Evolutionary conservation across 2,329 filamentous ascomycete species (phyloP), one percentile per base, ranked within the genome.

Genomic region (Fusarium nanum): DNA sequence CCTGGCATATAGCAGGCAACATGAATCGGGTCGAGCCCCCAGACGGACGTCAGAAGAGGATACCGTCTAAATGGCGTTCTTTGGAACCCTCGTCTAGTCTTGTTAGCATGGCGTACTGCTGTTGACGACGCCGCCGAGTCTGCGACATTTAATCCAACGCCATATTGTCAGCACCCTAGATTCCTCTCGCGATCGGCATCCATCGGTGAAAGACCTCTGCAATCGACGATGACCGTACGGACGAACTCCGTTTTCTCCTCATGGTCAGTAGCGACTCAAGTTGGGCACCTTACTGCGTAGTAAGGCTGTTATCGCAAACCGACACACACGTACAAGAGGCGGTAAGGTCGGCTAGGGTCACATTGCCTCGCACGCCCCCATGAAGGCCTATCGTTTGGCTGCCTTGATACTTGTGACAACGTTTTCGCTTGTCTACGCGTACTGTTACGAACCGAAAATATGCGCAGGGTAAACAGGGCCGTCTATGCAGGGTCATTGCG

Each of bases 41-140:
- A 27, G 23, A 64, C 64, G 60, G 66, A 56, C 54, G 52, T 42
- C 55, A 65, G 58, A 60, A 60, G 56, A 58, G 52, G 27, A 45
- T 42, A 53, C 58, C 27, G 37, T 45, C 28, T 47, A 25, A 34
- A 37, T 27, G 55, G 34, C 48, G 41, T 47, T 32, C 40, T 40
- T 44, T 20, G n/a, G 22, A 45, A 54, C 32, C 49, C 40, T 25
- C 34, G 48, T 53, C 42, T 59, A 52, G 52, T 52, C 48, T 46
- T 56, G 42, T 41, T 65, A 46, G 48, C 40, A 57, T 60, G 67
- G 46, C 56, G 58, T 54, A 53, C 48, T 28, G 40, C 16, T 66
- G 47, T 57, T 23, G 42, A 45, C 61, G 66, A 61, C 54, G 54
- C 47, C 42, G 63, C 56, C 65, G 66, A 64, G 27, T 52, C 20